phyloP scores from a whole-genome alignment of 345 rosid species.

The Eucalyptus virginea region DNA sequence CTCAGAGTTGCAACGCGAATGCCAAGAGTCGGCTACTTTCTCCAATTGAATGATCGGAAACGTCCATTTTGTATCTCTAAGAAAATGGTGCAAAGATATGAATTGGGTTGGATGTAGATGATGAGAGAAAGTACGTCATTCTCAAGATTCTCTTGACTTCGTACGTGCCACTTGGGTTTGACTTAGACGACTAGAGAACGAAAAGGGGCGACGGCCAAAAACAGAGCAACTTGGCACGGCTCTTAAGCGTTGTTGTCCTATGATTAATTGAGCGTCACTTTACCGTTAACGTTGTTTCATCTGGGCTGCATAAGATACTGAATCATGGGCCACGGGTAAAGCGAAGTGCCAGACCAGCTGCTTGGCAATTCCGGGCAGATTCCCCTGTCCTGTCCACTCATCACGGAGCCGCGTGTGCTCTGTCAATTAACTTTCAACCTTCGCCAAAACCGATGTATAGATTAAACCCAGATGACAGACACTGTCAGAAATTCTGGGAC shows the following conservation, averaged over 20 bases:
- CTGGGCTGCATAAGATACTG: background rate
- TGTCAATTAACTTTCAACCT: background rate
- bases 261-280: background rate
- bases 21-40: background rate
- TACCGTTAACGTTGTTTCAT: background rate
- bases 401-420: background rate
- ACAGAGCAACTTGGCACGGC: background rate
- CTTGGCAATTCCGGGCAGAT: background rate
- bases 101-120: background rate
- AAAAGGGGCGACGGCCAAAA: background rate
- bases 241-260: background rate
- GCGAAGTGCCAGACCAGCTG: background rate
- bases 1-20: background rate
- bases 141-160: background rate
- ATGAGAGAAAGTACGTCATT: background rate
- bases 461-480: background rate
- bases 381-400: background rate
- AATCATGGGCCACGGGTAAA: background rate
- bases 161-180: background rate
- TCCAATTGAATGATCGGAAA: background rate
- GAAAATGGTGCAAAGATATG: background rate
- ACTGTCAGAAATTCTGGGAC: background rate
- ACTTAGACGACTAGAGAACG: background rate
- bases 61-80: background rate
- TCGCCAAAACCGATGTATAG: background rate